Percentiles rank a stretch among this genome's conserved stretches.
phyloP scores from a whole-genome alignment of 2,329 filamentous ascomycete species.

The Mycosphaerella arachidis region DNA sequence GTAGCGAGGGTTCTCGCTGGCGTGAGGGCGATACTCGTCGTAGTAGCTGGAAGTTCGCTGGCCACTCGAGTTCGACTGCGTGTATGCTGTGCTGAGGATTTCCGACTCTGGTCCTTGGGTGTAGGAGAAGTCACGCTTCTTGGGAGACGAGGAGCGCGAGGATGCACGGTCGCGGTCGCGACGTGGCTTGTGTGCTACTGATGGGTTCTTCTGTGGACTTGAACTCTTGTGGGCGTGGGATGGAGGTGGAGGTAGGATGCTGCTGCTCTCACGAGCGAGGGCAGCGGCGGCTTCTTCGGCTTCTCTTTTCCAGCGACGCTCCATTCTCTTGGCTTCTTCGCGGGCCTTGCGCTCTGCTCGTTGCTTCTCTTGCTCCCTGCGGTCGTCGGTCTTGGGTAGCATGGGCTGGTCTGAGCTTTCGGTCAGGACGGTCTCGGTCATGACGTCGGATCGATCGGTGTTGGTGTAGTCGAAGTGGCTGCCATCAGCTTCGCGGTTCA shows the following conservation, averaged over 20 bases:
- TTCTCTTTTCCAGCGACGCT: slow-evolving; percentile 36
- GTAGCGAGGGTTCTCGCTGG: slow-evolving; percentile 24
- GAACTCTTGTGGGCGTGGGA: slow-evolving; percentile 23
- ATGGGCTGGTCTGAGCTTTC: slow-evolving; percentile 40
- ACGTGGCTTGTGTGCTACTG: slow-evolving; percentile 27
- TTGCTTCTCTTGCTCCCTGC: slow-evolving; percentile 33
- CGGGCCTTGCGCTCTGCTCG: slow-evolving; percentile 37
- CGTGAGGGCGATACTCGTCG: slow-evolving; percentile 32
- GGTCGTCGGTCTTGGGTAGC: slow-evolving; percentile 27
- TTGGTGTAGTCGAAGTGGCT: slow-evolving; percentile 75
- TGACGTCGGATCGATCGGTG: slow-evolving; percentile 58
- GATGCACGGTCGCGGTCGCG: slow-evolving; percentile 12
- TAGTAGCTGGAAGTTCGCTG: slow-evolving; percentile 33
- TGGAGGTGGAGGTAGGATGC: slow-evolving; percentile 21
- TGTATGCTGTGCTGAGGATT: slow-evolving; percentile 38
- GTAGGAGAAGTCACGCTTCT: slow-evolving; percentile 36
- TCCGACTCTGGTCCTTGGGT: slow-evolving; percentile 30
- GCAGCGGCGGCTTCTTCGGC: slow-evolving; percentile 38
- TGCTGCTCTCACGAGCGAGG: slow-evolving; percentile 31
- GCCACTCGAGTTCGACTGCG: slow-evolving; percentile 22
- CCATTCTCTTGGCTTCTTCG: slow-evolving; percentile 38
- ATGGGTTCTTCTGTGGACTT: slow-evolving; percentile 25
- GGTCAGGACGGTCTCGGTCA: slow-evolving; percentile 43
- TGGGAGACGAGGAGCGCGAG: slow-evolving; percentile 29
- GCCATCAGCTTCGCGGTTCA: slow-evolving; percentile 78